Evolutionary conservation across 305 asterid genomes (phyloP).

Genomic region (Fraxinus floribunda): DNA sequence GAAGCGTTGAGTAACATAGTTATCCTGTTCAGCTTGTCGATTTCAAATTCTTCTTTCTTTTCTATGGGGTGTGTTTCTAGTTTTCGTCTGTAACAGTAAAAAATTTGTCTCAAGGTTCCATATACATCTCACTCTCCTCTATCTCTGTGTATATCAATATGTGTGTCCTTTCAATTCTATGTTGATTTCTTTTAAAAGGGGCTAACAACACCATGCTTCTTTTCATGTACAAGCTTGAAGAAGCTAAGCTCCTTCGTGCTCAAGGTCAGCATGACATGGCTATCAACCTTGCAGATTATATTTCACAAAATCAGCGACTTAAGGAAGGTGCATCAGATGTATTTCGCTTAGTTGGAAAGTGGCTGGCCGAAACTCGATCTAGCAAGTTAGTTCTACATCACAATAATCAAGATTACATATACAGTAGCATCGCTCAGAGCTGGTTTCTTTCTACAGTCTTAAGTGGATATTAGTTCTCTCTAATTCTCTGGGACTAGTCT

Average conservation of each 20-base stretch:
- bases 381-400: slow-evolving; percentile 70
- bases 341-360: slow-evolving; percentile 87
- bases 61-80: slow-evolving; percentile 2
- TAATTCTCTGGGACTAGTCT: not conserved
- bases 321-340: slow-evolving; percentile 74
- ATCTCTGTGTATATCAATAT: not conserved
- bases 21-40: not conserved
- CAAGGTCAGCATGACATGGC: slow-evolving; percentile 98
- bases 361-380: slow-evolving; percentile 95
- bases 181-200: slow-evolving; percentile 16
- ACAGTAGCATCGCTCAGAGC: slow-evolving; percentile 1
- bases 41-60: not conserved
- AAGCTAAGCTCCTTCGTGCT: slow-evolving; percentile 94
- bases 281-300: slow-evolving; percentile 83
- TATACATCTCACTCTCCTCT: not conserved
- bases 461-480: slow-evolving; percentile 3
- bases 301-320: slow-evolving; percentile 60
- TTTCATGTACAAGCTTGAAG: slow-evolving; percentile 68
- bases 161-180: not conserved
- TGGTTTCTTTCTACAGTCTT: slow-evolving; percentile 6
- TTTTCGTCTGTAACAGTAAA: slow-evolving; percentile 5
- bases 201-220: slow-evolving; percentile 30
- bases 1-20: not conserved
- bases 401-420: slow-evolving; percentile 14
- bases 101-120: slow-evolving; percentile 9